Base-by-base conservation (phyloP, 2,329 filamentous ascomycete species). In the Alternaria consortialis region DNA sequence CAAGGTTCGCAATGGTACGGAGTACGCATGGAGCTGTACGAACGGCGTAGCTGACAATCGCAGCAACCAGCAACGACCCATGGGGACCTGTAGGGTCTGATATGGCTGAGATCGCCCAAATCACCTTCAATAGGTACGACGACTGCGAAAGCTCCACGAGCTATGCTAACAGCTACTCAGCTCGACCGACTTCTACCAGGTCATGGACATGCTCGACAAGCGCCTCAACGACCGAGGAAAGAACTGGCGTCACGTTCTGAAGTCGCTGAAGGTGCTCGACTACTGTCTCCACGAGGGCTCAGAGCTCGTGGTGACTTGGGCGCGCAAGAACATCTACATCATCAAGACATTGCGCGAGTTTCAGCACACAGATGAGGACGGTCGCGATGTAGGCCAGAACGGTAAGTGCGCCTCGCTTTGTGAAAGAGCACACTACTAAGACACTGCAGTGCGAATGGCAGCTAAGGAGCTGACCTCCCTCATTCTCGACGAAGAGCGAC, bases 161-260 rank as follows among this genome's bases (percentile, higher is more conserved):
- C 59, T 58, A 63, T 68, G 68, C 75, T 79, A 67, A 78, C 66
- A 43, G 43, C 23, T 58, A 39, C 47, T 40, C 71, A 97, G 94
- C 77, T 94, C 93, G 36, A 94, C 91, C 80, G 95, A 98, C 79
- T 99, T 99, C 83, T 97, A 97, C 83, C 94, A 99, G 79, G 97
- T 99, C 74, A 97, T 99, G 90, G 95, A 99, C 80, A 99, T 99
- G 93, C 85, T 99, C 69, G 95, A 99, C 82, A 98, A 98, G 84
- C 91, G 95, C 70, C 84, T 99, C 75, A 99, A 99, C 74, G 95
- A 99, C 81, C 98, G 99, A 81, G 95, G 95, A 76, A 99, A 98
- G 86, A 99, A 99, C 79, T 99, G 95, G 95, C 90, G 95, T 73
- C 95, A 99, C 79, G 95, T 99, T 12, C 84, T 99, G 62, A 99